Evolutionary conservation across 2,329 filamentous ascomycete genomes (phyloP).

Genomic region (Thelonectria olida): DNA sequence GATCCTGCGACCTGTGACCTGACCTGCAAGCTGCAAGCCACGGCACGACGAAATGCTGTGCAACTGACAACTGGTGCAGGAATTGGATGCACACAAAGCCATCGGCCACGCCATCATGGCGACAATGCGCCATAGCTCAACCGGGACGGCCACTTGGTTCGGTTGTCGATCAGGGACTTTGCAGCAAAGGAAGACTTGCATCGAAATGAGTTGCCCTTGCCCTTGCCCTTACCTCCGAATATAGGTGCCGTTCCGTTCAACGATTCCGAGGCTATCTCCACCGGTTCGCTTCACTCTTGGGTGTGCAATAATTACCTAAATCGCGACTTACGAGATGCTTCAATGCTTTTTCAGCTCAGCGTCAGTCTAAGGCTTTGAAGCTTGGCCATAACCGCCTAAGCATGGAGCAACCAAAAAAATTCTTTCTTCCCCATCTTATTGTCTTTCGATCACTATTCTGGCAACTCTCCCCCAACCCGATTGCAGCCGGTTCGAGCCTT

Average conservation of each 20-base stretch:
- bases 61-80: slow-evolving; percentile 1
- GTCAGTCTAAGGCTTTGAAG: no score
- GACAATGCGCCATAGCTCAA: slow-evolving; percentile 1
- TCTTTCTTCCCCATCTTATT: not conserved
- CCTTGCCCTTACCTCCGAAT: not conserved
- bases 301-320: not conserved
- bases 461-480: slow-evolving; percentile 9
- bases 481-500: slow-evolving; percentile 3
- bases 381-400: no score
- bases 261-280: slow-evolving; percentile 2
- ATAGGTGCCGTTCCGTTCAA: not conserved
- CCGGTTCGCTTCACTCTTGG: slow-evolving; percentile 17
- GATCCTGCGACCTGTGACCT: slow-evolving; percentile 9
- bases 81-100: slow-evolving; percentile 16
- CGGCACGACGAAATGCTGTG: slow-evolving; percentile 10
- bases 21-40: slow-evolving; percentile 11
- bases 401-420: not conserved
- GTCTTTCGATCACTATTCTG: not conserved
- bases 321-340: not conserved
- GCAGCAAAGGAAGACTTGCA: slow-evolving; percentile 35
- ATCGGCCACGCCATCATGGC: slow-evolving; percentile 21
- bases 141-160: slow-evolving; percentile 6
- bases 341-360: not conserved
- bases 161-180: slow-evolving; percentile 39
- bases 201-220: slow-evolving; percentile 1